These are phyloP conservation scores for Podila minutissima DNA, from an alignment of 192 early-diverging fungal genomes.

Conservation along the genomic window DNA sequence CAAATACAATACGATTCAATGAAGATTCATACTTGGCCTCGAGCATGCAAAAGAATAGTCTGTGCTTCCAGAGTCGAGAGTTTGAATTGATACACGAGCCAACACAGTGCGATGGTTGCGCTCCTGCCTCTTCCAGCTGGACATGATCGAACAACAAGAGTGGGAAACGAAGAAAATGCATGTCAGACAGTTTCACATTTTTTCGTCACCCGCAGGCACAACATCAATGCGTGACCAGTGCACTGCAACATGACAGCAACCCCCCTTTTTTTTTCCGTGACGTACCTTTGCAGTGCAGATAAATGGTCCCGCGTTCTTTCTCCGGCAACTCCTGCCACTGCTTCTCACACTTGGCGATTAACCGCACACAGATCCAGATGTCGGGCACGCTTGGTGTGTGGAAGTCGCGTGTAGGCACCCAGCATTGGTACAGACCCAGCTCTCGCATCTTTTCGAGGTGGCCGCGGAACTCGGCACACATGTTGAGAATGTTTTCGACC, in stretches of 20 bases:
- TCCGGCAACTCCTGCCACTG: not conserved
- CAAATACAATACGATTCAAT: not conserved
- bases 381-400: conserved; percentile 42
- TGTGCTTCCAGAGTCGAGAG: conserved; percentile 31
- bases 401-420: conserved; percentile 56
- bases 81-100: conserved; percentile 28
- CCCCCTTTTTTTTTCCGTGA: not conserved
- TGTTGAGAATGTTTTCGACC: conserved; percentile 49
- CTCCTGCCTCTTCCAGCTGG: conserved; percentile 49
- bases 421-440: conserved; percentile 51
- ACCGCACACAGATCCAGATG: conserved; percentile 39
- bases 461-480: conserved; percentile 62
- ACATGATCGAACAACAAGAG: not conserved
- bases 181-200: too few species aligned
- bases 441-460: conserved; percentile 44
- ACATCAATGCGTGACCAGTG: not conserved
- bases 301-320: conserved; percentile 10
- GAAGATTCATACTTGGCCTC: conserved; percentile 16
- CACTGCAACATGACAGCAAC: not conserved
- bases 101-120: conserved; percentile 44
- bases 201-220: not conserved
- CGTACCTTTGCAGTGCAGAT: conserved; percentile 62
- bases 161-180: not conserved
- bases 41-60: conserved; percentile 23
- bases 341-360: conserved; percentile 28